Percentiles rank a stretch among this genome's conserved stretches.
phyloP scores from a whole-genome alignment of 805 yeast genomes.

The Wickerhamiella domercqiae region DNA sequence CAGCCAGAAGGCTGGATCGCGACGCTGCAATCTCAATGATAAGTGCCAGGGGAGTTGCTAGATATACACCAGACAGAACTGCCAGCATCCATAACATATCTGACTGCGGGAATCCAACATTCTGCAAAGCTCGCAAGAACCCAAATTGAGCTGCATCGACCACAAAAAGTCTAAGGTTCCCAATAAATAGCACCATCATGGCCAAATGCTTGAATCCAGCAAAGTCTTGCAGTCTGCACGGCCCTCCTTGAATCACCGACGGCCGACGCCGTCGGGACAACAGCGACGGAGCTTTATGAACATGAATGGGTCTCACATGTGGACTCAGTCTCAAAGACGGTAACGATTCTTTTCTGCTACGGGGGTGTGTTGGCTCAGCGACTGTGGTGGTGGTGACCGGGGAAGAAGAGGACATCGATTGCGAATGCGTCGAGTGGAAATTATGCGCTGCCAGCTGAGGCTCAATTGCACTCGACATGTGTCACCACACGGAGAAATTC shows the following conservation, averaged over 20 bases:
- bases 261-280: slow-evolving; percentile 8
- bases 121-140: slow-evolving; percentile 20
- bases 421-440: too few relatives aligned
- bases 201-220: slow-evolving; percentile 29
- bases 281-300: slow-evolving; percentile 12
- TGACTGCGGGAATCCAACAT: slow-evolving; percentile 20
- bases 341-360: too few relatives aligned
- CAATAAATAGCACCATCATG: slow-evolving; percentile 26
- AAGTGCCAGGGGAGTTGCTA: slow-evolving; percentile 26
- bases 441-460: too few relatives aligned
- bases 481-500: too few relatives aligned
- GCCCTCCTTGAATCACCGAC: not conserved
- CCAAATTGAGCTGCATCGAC: slow-evolving; percentile 28
- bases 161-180: slow-evolving; percentile 27
- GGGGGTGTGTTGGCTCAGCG: too few relatives aligned
- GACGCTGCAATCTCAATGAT: slow-evolving; percentile 25
- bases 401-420: too few relatives aligned
- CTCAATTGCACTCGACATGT: too few relatives aligned
- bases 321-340: too few relatives aligned
- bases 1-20: not conserved
- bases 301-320: slow-evolving; percentile 15
- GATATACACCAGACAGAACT: slow-evolving; percentile 21
- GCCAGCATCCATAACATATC: slow-evolving; percentile 21
- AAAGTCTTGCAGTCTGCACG: slow-evolving; percentile 11
- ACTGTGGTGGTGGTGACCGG: too few relatives aligned